Percentiles rank a stretch among this genome's conserved stretches.
Evolutionary conservation across 768 basidiomycete species (phyloP).

Genomic region (Tephrocybe sp.): DNA sequence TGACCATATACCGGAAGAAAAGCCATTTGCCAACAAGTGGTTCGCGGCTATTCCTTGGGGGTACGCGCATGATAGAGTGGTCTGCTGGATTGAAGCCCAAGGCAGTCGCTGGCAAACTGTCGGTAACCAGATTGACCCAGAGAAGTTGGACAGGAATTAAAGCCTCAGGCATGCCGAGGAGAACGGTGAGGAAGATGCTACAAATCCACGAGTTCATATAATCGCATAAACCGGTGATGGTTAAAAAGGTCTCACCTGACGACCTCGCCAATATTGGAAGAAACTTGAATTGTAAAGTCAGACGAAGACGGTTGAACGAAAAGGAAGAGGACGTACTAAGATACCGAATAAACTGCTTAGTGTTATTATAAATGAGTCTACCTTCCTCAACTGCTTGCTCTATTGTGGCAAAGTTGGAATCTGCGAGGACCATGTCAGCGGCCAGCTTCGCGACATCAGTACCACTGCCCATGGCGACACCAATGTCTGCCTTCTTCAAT

Average conservation of each 20-base stretch:
- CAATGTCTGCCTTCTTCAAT: constrained; percentile 95
- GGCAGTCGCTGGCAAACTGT: constrained; percentile 94
- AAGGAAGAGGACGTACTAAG: constrained; percentile 60
- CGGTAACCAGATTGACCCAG: constrained; percentile 98
- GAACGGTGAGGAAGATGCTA: constrained; percentile 93
- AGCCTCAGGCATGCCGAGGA: constrained; percentile 99
- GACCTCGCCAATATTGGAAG: constrained; percentile 96
- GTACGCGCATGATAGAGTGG: constrained; percentile 94
- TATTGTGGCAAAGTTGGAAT: constrained; percentile 97
- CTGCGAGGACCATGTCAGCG: constrained; percentile 96
- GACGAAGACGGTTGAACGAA: not conserved
- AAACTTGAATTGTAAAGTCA: constrained; percentile 45
- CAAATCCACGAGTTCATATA: constrained; percentile 19
- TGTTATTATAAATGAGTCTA: constrained; percentile 97
- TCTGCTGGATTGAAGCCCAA: constrained; percentile 98
- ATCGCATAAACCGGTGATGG: constrained; percentile 1
- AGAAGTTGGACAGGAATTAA: constrained; percentile 96
- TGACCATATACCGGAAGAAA: constrained; percentile 93
- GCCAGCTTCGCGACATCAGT: constrained; percentile 98
- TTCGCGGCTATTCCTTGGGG: constrained; percentile 86
- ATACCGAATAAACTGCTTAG: constrained; percentile 99
- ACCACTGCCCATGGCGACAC: constrained; percentile 98
- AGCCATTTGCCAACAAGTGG: constrained; percentile 92
- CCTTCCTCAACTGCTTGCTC: constrained; percentile 97
- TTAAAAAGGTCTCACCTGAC: constrained; percentile 49